These are phyloP conservation scores for Mycena sanguinolenta DNA, from an alignment of 768 basidiomycete genomes.

Conservation along the genomic window DNA sequence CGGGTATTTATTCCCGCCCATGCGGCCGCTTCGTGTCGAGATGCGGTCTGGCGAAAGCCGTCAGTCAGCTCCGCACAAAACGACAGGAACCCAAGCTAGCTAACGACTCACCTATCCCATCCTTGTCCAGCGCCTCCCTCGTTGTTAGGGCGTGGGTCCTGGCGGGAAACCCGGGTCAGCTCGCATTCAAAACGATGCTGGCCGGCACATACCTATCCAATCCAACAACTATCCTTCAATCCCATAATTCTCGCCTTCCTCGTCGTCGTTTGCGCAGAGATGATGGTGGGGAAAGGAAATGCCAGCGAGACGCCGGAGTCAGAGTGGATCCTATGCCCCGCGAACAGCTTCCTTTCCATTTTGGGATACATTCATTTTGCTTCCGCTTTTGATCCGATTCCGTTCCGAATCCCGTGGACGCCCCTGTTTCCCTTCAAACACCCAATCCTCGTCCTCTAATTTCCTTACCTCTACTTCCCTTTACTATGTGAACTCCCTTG, in stretches of 20 bases:
- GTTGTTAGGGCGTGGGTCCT: background rate
- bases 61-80: too few relatives aligned
- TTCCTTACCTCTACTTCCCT: too few relatives aligned
- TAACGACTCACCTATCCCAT: too few relatives aligned
- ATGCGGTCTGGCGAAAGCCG: too few relatives aligned
- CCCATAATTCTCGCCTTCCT: background rate
- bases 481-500: too few relatives aligned
- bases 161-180: background rate
- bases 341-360: background rate
- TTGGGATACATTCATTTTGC: background rate
- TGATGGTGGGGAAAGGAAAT: background rate
- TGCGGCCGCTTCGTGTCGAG: background rate
- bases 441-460: too few relatives aligned
- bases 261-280: background rate
- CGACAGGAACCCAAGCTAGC: background rate
- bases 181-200: background rate
- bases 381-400: background rate
- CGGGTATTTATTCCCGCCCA: background rate
- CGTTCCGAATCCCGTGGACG: background rate
- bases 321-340: too few relatives aligned
- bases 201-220: background rate
- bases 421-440: too few relatives aligned
- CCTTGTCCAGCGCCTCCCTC: background rate
- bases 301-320: background rate
- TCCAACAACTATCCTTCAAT: background rate